phyloP scores from a whole-genome alignment of 768 basidiomycete genomes.

The Lentinula detonsa region DNA sequence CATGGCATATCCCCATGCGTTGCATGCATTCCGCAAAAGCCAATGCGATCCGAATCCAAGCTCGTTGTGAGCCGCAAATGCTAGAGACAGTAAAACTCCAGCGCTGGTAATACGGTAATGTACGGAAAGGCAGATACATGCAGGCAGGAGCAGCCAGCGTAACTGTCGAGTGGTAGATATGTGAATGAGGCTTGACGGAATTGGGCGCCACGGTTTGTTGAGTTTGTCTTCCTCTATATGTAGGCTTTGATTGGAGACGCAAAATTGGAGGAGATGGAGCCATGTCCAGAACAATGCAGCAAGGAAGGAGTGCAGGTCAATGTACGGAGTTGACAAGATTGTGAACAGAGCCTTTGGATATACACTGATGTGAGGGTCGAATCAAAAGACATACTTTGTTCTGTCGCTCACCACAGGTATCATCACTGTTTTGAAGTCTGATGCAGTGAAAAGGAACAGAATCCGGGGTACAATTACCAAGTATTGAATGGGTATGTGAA shows the following conservation, averaged over 20 bases:
- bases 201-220: conserved; percentile 25
- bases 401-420: background rate
- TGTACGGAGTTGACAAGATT: background rate
- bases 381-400: too few species aligned
- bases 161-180: conserved; percentile 12
- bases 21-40: conserved; percentile 8
- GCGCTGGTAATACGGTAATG: conserved; percentile 9
- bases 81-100: conserved; percentile 12
- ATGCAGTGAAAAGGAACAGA: background rate
- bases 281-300: conserved; percentile 19
- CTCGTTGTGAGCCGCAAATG: conserved; percentile 20
- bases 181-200: conserved; percentile 23
- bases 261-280: conserved; percentile 23
- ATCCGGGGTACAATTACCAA: background rate
- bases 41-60: conserved; percentile 9
- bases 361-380: too few species aligned
- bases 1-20: conserved; percentile 8
- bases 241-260: conserved; percentile 23
- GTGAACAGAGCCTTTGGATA: background rate
- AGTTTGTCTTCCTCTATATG: conserved; percentile 18
- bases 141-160: conserved; percentile 20
- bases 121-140: conserved; percentile 14
- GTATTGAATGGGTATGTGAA: background rate
- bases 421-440: background rate
- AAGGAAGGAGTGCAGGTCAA: background rate